These are phyloP conservation scores for Xylariaceae sp. DNA, from an alignment of 2,329 filamentous ascomycete genomes.

Conservation along the genomic window DNA sequence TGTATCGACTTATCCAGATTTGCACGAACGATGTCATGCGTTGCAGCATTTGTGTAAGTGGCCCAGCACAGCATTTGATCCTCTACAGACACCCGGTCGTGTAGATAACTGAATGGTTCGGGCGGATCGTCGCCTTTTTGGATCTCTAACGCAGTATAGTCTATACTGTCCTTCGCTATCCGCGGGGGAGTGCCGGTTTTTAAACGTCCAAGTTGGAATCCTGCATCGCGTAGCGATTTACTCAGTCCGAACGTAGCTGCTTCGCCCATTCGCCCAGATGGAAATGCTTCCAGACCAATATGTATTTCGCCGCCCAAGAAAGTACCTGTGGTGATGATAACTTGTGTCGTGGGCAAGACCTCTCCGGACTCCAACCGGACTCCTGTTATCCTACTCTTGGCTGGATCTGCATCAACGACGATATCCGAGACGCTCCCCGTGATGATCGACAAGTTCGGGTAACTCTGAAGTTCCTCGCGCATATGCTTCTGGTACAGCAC, in stretches of 20 bases:
- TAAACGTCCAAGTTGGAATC: conserved; percentile 82
- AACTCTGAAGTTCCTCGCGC: conserved; percentile 77
- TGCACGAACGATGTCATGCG: conserved; percentile 78
- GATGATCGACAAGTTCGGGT: conserved; percentile 76
- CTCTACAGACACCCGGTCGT: conserved; percentile 72
- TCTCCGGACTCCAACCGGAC: conserved; percentile 86
- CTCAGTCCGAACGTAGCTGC: conserved; percentile 89
- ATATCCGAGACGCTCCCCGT: conserved; percentile 92
- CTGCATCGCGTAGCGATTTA: conserved; percentile 83
- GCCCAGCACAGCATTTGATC: conserved; percentile 83
- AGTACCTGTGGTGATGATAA: conserved; percentile 94
- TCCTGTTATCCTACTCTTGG: conserved; percentile 73
- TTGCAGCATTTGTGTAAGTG: conserved; percentile 79
- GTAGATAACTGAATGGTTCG: conserved; percentile 87
- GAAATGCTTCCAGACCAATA: conserved; percentile 80
- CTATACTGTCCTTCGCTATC: conserved; percentile 76
- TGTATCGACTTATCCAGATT: conserved; percentile 97
- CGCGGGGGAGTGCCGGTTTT: conserved; percentile 96
- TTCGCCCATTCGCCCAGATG: conserved; percentile 90
- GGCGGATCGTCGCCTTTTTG: conserved; percentile 85
- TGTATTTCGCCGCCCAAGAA: conserved; percentile 96
- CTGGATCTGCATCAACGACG: conserved; percentile 60
- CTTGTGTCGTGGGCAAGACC: conserved; percentile 72
- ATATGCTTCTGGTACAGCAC: conserved; percentile 86
- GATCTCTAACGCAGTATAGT: conserved; percentile 68